Conservation (phyloP, 2,329 filamentous ascomycete genomes). For the Xylariaceae sp. region DNA sequence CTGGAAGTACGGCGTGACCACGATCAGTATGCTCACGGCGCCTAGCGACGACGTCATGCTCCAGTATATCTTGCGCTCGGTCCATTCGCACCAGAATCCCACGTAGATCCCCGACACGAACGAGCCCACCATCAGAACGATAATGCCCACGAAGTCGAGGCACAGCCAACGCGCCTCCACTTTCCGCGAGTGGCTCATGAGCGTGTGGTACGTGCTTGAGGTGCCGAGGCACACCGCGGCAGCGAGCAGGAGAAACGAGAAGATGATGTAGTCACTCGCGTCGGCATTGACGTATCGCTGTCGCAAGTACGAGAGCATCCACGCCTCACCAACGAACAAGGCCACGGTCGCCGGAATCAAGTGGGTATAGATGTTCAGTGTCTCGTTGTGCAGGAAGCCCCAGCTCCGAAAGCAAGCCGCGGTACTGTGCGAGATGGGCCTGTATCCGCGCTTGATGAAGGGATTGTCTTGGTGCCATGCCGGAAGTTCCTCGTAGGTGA, state of each 20-base stretch:
- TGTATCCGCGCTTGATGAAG: constrained; percentile 62
- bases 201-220: constrained; percentile 60
- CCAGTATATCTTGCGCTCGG: constrained; percentile 57
- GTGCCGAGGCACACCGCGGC: constrained; percentile 49
- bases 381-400: constrained; percentile 55
- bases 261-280: constrained; percentile 48
- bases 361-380: constrained; percentile 63
- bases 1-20: constrained; percentile 36
- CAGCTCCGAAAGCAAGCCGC: constrained; percentile 51
- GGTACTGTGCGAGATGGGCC: constrained; percentile 58
- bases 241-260: constrained; percentile 54
- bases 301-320: constrained; percentile 26
- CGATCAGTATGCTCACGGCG: constrained; percentile 34
- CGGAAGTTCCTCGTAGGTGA: constrained; percentile 29
- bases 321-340: constrained; percentile 38
- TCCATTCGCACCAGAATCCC: constrained; percentile 52
- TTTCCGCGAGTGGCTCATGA: constrained; percentile 60
- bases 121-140: constrained; percentile 62
- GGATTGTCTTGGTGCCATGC: constrained; percentile 53
- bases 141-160: constrained; percentile 66
- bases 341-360: constrained; percentile 50
- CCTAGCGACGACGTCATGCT: constrained; percentile 47
- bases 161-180: constrained; percentile 61
- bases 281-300: constrained; percentile 44
- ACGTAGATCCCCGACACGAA: constrained; percentile 64